Evolutionary conservation across 2,329 filamentous ascomycete species (phyloP).

Genomic region (Scopulariopsis brevicaulis): DNA sequence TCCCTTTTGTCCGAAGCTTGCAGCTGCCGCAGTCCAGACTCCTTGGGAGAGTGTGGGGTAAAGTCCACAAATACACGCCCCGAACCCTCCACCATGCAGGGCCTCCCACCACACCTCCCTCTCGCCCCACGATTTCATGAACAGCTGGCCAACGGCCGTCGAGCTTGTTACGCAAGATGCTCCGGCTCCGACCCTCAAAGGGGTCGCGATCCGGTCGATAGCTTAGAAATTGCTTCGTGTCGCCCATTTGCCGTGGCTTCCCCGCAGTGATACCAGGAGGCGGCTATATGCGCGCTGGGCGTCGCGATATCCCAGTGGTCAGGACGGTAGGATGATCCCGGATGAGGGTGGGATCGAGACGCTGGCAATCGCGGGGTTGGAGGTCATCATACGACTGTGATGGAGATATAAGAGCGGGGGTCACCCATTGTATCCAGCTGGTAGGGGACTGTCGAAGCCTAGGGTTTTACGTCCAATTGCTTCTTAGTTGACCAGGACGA

Average conservation of each 20-base stretch:
- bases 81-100: not conserved
- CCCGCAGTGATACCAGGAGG: not conserved
- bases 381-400: not conserved
- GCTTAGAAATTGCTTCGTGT: not conserved
- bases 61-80: not conserved
- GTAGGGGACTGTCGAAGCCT: not conserved
- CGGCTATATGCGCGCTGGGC: not conserved
- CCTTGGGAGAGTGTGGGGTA: not conserved
- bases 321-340: not conserved
- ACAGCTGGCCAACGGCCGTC: not conserved
- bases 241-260: not conserved
- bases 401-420: not conserved
- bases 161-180: not conserved
- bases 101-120: not conserved
- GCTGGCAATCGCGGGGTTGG: not conserved
- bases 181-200: not conserved
- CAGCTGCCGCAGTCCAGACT: not conserved
- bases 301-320: not conserved
- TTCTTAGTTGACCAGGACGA: not conserved
- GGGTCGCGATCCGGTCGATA: not conserved
- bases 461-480: not conserved
- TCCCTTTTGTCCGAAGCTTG: not conserved
- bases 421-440: not conserved
- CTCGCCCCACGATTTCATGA: not conserved
- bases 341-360: not conserved